These are phyloP conservation scores for Penicillium argentinense DNA, from an alignment of 495 filamentous ascomycete species.

Conservation along the genomic window DNA sequence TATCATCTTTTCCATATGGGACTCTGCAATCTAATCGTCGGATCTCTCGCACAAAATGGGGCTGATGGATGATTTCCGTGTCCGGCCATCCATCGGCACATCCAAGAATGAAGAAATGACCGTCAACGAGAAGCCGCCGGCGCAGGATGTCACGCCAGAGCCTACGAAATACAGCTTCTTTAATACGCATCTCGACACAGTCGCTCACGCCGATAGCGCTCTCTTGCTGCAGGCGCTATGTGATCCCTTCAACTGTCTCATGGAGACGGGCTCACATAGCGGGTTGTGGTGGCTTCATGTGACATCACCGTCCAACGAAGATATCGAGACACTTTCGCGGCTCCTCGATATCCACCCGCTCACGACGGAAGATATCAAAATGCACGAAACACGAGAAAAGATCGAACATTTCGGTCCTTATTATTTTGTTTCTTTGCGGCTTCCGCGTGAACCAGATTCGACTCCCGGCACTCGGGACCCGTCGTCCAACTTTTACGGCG, in stretches of 20 bases:
- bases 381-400: constrained; percentile 87
- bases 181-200: neutral
- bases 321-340: constrained; percentile 74
- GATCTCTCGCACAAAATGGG: neutral
- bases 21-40: neutral
- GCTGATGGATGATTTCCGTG: neutral
- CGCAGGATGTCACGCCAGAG: neutral
- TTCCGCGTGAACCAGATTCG: constrained; percentile 70
- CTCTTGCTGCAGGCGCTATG: neutral
- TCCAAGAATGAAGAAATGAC: neutral
- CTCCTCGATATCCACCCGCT: constrained; percentile 87
- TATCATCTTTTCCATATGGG: neutral
- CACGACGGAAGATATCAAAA: constrained; percentile 89
- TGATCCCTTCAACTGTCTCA: neutral
- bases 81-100: neutral
- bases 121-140: neutral
- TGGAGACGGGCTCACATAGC: constrained; percentile 48
- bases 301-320: constrained; percentile 76
- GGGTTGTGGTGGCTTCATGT: constrained; percentile 92
- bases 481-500: constrained; percentile 83
- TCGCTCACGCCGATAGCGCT: neutral
- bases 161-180: constrained; percentile 1
- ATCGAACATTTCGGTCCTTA: constrained; percentile 90
- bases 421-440: constrained; percentile 89
- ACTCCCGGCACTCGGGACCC: constrained; percentile 66